Percentiles rank a stretch among this genome's conserved stretches.
Conservation (phyloP, 139 green algal species). For the Desmodesmus armatus region DNA sequence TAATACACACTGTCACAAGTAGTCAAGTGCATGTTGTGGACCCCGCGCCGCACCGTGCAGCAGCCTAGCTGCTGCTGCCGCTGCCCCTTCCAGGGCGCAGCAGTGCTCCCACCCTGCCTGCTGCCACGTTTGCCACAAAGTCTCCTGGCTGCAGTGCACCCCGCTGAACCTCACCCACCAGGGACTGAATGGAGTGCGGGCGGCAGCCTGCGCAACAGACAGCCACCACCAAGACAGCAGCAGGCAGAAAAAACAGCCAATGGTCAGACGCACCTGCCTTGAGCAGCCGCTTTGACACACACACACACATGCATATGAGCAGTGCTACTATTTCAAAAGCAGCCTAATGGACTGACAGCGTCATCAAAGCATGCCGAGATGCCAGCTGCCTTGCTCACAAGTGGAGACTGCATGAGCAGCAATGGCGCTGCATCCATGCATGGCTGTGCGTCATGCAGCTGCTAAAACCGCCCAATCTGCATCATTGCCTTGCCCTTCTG, state of each 20-base stretch:
- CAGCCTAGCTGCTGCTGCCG: neutral
- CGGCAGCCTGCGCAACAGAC: neutral
- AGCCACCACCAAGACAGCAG: neutral
- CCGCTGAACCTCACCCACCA: conserved; percentile 4
- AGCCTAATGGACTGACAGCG: no score
- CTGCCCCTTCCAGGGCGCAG: neutral
- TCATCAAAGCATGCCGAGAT: no score
- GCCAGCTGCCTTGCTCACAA: no score
- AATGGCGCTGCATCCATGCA: no score
- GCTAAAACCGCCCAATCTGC: no score
- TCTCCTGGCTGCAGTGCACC: neutral
- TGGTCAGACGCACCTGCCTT: no score
- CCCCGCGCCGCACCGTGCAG: neutral
- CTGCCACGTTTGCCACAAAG: conserved; percentile 17
- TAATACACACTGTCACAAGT: neutral
- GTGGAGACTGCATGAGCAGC: no score
- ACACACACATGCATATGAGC: no score
- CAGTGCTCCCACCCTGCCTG: neutral
- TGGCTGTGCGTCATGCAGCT: no score
- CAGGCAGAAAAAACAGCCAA: neutral
- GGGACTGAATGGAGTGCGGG: conserved; percentile 17
- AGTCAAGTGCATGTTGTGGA: neutral
- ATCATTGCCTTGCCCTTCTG: no score
- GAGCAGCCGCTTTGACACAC: no score
- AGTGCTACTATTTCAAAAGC: no score